Base-by-base conservation (phyloP, 2,329 filamentous ascomycete species). In the Microsporum ferrugineum region DNA sequence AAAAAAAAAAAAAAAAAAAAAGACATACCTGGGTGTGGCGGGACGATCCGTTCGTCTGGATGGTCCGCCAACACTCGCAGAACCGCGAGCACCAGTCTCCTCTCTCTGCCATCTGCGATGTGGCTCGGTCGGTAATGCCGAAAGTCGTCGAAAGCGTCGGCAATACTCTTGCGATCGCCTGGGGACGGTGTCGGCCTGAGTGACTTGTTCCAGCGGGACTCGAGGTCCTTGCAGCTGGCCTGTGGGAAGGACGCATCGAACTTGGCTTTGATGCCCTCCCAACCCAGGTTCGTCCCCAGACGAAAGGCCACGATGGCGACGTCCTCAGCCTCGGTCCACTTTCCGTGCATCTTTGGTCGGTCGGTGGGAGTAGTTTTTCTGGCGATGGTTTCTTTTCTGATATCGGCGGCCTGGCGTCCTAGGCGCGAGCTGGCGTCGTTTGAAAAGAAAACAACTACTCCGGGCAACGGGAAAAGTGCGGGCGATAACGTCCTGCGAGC, bases 171-270 rank as follows among this genome's bases (percentile, higher is more conserved):
- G 36, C 5, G 2, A 3, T 1, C 34, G 36, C 55, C 27, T 7
- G 55, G 55, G 17, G 55, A 10, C 36, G 53, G n/a, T 2, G 51
- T 47, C 33, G 59, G 56, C 58, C 62, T 63, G 34, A 64, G 53
- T 36, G 41, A 58, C 60, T 65, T 66, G 43, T 67, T 65, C 41
- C 60, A 65, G 36, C 61, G 61, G 7, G 65, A 66, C 39, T 67
- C 65, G 45, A 65, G 53, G 58, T 66, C 64, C 60, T 64, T 65
- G 27, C 31, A 17, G 51, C 12, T 61, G 17, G 49, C 45, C 7
- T 45, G 43, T 2, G 47, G 33, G 53, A 67, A 67, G 8, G 29
- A 36, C 1, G n/a, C 38, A 36, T 61, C 39, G 59, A 65, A 65
- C 17, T 57, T 56, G 5, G 33, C 57, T 31, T 59, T 38, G 31